A percentile compares a stretch with the other conserved stretches of the same genome.
Conservation (phyloP, 1,284 basidiomycete genomes). For the Ganoderma meredithae region DNA sequence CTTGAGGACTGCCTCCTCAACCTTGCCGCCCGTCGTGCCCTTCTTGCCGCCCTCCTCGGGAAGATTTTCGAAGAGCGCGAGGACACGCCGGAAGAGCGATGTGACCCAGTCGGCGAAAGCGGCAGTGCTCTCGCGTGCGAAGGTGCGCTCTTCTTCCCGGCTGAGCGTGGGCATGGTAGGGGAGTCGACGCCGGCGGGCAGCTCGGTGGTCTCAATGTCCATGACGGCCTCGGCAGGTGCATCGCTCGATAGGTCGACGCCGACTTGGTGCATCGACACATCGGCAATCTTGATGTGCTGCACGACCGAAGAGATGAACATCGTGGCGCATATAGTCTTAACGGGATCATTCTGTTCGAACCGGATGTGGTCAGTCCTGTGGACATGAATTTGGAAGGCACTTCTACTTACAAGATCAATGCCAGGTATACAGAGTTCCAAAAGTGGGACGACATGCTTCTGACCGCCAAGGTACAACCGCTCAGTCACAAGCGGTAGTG, state of each 20-base stretch:
- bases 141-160: conserved; percentile 75
- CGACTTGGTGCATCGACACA: conserved; percentile 67
- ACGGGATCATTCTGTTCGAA: conserved; percentile 83
- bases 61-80: conserved; percentile 91
- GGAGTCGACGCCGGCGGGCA: conserved; percentile 64
- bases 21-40: conserved; percentile 86
- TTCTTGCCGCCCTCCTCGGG: conserved; percentile 91
- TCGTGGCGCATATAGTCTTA: conserved; percentile 87
- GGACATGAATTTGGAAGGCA: conserved; percentile 13
- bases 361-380: conserved; percentile 3
- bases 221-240: conserved; percentile 61
- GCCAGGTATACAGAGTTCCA: conserved; percentile 92
- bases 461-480: conserved; percentile 86
- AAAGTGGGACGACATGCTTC: conserved; percentile 87
- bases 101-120: conserved; percentile 93
- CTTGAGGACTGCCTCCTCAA: conserved; percentile 85
- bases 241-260: conserved; percentile 59
- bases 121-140: conserved; percentile 81
- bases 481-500: conserved; percentile 83
- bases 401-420: conserved; percentile 75
- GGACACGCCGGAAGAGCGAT: conserved; percentile 85
- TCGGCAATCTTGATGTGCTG: conserved; percentile 89
- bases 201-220: conserved; percentile 54
- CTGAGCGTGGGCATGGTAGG: conserved; percentile 59
- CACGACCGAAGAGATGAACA: conserved; percentile 81